These are phyloP conservation scores for Vairimorpha necatrix DNA, from an alignment of 371 early-diverging fungal species.

Conservation along the genomic window DNA sequence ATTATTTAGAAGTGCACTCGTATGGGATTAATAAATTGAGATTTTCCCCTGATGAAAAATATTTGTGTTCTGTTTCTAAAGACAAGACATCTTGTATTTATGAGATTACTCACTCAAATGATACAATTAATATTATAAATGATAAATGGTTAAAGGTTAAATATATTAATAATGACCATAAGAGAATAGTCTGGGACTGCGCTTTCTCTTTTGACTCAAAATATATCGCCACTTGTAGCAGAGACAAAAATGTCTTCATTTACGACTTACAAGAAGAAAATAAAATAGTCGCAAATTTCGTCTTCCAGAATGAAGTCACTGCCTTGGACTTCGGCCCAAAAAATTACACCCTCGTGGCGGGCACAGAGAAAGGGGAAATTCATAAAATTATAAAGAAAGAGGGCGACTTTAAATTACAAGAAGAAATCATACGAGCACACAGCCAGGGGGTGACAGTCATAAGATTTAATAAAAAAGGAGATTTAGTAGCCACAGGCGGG, in stretches of 20 bases:
- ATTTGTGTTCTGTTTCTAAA: conserved; percentile 44
- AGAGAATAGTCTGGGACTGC: conserved; percentile 45
- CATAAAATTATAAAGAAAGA: background rate
- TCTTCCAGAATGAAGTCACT: conserved; percentile 45
- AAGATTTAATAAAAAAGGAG: conserved; percentile 31
- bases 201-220: conserved; percentile 26
- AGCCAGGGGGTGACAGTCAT: conserved; percentile 25
- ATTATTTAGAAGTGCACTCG: conserved; percentile 49
- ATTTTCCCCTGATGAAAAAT: conserved; percentile 35
- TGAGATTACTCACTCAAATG: conserved; percentile 14
- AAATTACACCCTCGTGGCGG: conserved; percentile 21
- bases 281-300: background rate
- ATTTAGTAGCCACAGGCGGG: conserved; percentile 36
- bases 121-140: no score
- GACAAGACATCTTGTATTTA: conserved; percentile 55
- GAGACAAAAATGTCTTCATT: conserved; percentile 52
- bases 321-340: conserved; percentile 34
- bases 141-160: conserved; percentile 17
- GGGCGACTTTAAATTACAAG: background rate
- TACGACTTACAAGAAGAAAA: conserved; percentile 19
- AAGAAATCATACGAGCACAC: conserved; percentile 3
- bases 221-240: conserved; percentile 50
- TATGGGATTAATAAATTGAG: conserved; percentile 45
- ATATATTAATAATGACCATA: conserved; percentile 40
- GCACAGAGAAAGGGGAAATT: conserved; percentile 45